Evolutionary conservation across 805 yeast species (phyloP), one percentile per base, ranked within the genome.

Genomic region (Blastobotrys peoriensis): DNA sequence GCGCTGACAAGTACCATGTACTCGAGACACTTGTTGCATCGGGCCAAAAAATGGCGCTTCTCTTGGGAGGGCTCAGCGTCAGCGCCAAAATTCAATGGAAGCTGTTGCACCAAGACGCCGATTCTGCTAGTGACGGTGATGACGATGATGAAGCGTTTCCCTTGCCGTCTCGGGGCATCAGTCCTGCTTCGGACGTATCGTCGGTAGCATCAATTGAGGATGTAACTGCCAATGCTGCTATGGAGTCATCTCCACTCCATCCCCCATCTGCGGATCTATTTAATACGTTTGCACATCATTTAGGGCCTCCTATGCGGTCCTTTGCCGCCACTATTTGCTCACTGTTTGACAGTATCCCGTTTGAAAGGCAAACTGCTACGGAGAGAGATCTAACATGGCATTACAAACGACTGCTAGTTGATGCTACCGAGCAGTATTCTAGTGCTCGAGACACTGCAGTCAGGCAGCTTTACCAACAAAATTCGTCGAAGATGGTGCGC

Each of bases 271-370:
- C 30, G 15, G 78, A 79, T 55, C 64, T 84, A 16, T 83, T 83
- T 58, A 80, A 80, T 44, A 56, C 81, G 28, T 85, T 85, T 58
- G 79, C 81, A 1, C 74, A 73, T 50, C 71, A 82, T 53, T 64
- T 85, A 37, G 86, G 88, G 0, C 93, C 94, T 0, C 79, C 89
- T 0, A 70, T 82, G 59, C 77, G 76, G 56, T 78, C 86, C 1
- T 78, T 80, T 52, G 72, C 78, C 1, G 74, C 73, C 54, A 83
- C 88, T 0, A 68, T 84, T 41, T 71, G 76, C 45, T 79, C 77
- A 23, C 80, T 84, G 5, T 59, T 85, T 45, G 67, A 68, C 17
- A 80, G 77, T 9, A 64, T 80, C 2, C 83, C 86, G 2, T 82
- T 80, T 54, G 75, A 73, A 19, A 55, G 62, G 4, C 10, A 25